These are phyloP conservation scores for Parasarocladium wereldwijsianum DNA, from an alignment of 2,329 filamentous ascomycete species.

Conservation along the genomic window DNA sequence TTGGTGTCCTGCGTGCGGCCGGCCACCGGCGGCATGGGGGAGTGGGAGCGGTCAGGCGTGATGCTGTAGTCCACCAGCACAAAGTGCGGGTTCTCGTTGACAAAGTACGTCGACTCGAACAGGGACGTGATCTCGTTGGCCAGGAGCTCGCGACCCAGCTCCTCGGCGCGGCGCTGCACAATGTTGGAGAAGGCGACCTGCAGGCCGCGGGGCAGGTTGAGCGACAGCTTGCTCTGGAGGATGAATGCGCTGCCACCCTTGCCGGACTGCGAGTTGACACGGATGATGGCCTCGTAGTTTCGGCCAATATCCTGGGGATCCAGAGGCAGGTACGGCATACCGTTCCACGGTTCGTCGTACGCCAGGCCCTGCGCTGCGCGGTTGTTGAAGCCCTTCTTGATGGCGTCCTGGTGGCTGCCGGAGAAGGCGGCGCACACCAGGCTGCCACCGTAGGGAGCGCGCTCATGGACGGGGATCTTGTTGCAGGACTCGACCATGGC, in stretches of 20 bases:
- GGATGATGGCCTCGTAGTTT: slow-evolving; percentile 95
- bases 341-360: slow-evolving; percentile 69
- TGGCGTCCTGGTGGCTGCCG: slow-evolving; percentile 87
- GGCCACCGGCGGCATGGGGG: slow-evolving; percentile 51
- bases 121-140: slow-evolving; percentile 71
- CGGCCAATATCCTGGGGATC: slow-evolving; percentile 88
- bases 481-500: slow-evolving; percentile 83
- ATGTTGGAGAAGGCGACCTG: slow-evolving; percentile 83
- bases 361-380: slow-evolving; percentile 46
- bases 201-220: slow-evolving; percentile 83
- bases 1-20: slow-evolving; percentile 64
- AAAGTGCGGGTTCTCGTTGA: slow-evolving; percentile 73
- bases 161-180: slow-evolving; percentile 70
- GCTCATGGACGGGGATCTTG: slow-evolving; percentile 84
- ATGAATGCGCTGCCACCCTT: slow-evolving; percentile 95
- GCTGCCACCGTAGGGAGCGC: slow-evolving; percentile 81
- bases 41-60: slow-evolving; percentile 63
- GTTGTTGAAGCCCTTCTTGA: slow-evolving; percentile 75
- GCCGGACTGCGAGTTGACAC: slow-evolving; percentile 91
- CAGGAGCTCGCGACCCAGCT: slow-evolving; percentile 68
- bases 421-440: slow-evolving; percentile 88
- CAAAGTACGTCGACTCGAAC: slow-evolving; percentile 81
- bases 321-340: slow-evolving; percentile 80
- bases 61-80: slow-evolving; percentile 85
- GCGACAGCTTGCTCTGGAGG: slow-evolving; percentile 73